phyloP scores from a whole-genome alignment of 2,329 filamentous ascomycete species.

The Colletotrichum acutatum region DNA sequence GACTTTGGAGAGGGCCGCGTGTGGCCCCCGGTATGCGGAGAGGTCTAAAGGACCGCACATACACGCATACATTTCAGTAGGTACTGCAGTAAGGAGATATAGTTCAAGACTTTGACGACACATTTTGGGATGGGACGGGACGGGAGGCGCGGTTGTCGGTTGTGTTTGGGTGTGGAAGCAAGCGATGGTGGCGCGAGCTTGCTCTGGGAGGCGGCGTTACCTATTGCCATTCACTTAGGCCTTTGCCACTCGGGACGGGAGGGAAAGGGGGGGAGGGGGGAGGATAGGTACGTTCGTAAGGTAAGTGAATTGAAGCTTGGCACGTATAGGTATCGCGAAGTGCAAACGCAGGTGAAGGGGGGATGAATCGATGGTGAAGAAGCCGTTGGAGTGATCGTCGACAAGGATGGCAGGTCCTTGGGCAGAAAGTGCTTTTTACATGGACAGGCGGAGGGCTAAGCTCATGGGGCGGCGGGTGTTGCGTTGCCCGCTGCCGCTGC shows the following conservation, averaged over 20 bases:
- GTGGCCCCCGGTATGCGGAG: neutral
- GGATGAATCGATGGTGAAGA: neutral
- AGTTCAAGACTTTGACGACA: neutral
- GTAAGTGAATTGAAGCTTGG: neutral
- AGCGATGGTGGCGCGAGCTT: neutral
- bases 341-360: neutral
- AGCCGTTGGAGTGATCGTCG: neutral
- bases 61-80: neutral
- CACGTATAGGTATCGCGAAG: neutral
- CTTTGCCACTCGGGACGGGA: neutral
- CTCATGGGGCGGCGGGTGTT: neutral
- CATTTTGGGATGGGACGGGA: neutral
- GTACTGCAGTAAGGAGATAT: neutral
- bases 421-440: neutral
- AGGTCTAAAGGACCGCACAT: too few relatives aligned
- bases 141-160: neutral
- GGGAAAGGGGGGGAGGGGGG: too few relatives aligned
- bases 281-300: neutral
- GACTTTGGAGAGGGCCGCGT: neutral
- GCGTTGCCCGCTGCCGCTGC: too few relatives aligned
- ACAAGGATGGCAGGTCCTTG: neutral
- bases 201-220: neutral
- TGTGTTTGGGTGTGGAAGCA: neutral
- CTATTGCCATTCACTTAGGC: neutral
- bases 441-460: neutral